Conservation (phyloP, 495 filamentous ascomycete genomes). For the Penicillium daleae region DNA sequence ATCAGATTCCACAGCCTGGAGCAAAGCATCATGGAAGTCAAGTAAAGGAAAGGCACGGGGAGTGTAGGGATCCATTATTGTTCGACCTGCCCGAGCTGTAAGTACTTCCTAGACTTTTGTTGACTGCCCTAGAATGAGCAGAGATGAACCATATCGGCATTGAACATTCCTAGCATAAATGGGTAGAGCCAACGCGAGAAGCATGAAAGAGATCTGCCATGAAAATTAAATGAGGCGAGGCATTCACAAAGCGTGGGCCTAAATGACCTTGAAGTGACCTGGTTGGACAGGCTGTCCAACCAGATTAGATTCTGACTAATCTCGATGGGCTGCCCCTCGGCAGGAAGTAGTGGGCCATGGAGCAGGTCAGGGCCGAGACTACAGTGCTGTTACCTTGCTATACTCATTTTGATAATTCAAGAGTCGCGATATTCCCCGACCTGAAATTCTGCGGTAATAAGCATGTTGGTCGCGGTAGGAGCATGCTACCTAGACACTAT, state of each 20-base stretch:
- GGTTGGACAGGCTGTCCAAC: no score
- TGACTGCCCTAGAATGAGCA: no score
- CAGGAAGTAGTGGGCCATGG: not conserved
- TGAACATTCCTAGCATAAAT: not conserved
- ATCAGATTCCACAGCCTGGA: not conserved
- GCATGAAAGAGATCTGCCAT: not conserved
- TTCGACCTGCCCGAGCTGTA: not conserved
- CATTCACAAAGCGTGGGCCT: not conserved
- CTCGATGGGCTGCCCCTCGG: not conserved
- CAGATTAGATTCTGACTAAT: not conserved
- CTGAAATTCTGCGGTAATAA: no score
- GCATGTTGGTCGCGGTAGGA: slow-evolving; percentile 60
- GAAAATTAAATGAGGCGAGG: not conserved
- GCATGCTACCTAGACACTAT: slow-evolving; percentile 73
- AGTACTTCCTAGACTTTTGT: not conserved
- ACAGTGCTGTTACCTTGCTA: not conserved
- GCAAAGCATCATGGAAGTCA: not conserved
- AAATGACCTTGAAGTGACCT: not conserved
- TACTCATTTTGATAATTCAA: not conserved
- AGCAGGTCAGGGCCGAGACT: not conserved
- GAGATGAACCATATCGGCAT: no score
- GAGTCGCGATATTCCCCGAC: not conserved
- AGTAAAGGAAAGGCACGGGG: not conserved
- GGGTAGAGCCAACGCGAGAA: not conserved
- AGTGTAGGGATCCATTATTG: not conserved